Evolutionary conservation across 768 basidiomycete species (phyloP), one percentile per base, ranked within the genome.

Genomic region (Pisolithus sp.): DNA sequence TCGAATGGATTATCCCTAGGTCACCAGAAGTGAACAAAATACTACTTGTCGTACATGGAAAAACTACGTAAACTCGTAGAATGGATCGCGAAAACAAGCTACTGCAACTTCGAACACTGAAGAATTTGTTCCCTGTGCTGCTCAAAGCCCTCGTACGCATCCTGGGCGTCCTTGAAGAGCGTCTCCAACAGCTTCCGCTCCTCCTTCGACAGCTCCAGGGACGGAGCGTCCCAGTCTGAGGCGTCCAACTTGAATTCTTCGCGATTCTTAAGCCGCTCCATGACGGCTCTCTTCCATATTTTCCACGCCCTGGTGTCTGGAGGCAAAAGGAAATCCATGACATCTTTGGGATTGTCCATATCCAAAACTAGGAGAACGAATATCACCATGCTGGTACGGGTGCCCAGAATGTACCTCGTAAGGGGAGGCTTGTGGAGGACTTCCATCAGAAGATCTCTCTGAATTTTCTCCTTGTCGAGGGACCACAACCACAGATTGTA

Each of bases 401-500:
- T 51, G 18, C 31, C 20, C 21, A 51, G 31, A 18, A 15, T 36
- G 23, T 36, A 51, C 20, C 48, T 53, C 2, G 45, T 12, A n/a
- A 46, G 26, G 18, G 7, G 13, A 2, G 23, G 42, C 15, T 24
- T 4, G 18, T 8, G 3, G 12, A 45, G 17, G 43, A 28, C 12
- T 7, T 26, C 9, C 45, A 46, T 46, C 17, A 65, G 47, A 9
- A 66, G 34, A 12, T 59, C 17, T 48, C 49, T 52, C 57, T 71
- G 59, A 7, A 59, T 40, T 15, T 28, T 45, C 30, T 59, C 55
- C 7, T 54, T 57, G 21, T 72, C 69, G 65, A 73, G 51, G 21
- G 62, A 65, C 0, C 67, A 66, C 20, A 69, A 47, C 18, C 50
- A 53, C 18, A 55, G 60, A 15, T 64, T 71, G 53, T 71, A 69